These are phyloP conservation scores for Monilinia laxa DNA, from an alignment of 2,329 filamentous ascomycete genomes.

Conservation along the genomic window DNA sequence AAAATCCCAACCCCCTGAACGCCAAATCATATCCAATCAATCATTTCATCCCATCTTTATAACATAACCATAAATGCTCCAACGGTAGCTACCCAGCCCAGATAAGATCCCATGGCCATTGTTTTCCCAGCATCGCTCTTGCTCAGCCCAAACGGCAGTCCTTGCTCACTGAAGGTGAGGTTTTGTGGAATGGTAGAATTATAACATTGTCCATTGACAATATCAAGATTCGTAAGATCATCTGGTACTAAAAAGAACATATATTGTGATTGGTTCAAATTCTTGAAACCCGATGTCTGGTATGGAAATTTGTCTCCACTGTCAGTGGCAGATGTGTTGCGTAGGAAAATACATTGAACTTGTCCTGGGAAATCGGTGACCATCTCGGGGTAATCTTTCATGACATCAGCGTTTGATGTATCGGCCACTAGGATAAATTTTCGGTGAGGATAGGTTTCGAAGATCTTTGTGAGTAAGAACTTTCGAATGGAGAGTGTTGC, in stretches of 20 bases:
- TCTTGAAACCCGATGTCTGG: constrained; percentile 69
- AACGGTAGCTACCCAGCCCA: not conserved
- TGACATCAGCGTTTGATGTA: constrained; percentile 74
- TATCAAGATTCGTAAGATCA: constrained; percentile 65
- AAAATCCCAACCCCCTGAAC: not conserved
- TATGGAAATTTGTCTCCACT: constrained; percentile 68
- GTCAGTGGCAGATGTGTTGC: constrained; percentile 73
- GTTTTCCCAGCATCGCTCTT: constrained; percentile 28
- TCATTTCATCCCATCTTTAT: constrained; percentile 8
- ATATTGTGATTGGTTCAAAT: constrained; percentile 63
- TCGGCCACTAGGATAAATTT: constrained; percentile 77
- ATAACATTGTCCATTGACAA: constrained; percentile 65
- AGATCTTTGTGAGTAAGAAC: constrained; percentile 68
- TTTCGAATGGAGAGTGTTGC: constrained; percentile 70
- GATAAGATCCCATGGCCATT: not conserved
- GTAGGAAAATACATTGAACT: constrained; percentile 74
- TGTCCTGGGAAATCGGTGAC: constrained; percentile 66
- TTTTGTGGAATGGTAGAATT: constrained; percentile 67
- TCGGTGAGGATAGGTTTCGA: constrained; percentile 70
- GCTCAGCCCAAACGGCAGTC: constrained; percentile 48
- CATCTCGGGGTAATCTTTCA: constrained; percentile 63
- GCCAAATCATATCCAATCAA: constrained; percentile 13
- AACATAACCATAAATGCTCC: not conserved
- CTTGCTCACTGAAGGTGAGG: constrained; percentile 67
- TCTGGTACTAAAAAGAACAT: constrained; percentile 79